Evolutionary conservation across 2,329 filamentous ascomycete species (phyloP).

Genomic region (Penicillium sp.): DNA sequence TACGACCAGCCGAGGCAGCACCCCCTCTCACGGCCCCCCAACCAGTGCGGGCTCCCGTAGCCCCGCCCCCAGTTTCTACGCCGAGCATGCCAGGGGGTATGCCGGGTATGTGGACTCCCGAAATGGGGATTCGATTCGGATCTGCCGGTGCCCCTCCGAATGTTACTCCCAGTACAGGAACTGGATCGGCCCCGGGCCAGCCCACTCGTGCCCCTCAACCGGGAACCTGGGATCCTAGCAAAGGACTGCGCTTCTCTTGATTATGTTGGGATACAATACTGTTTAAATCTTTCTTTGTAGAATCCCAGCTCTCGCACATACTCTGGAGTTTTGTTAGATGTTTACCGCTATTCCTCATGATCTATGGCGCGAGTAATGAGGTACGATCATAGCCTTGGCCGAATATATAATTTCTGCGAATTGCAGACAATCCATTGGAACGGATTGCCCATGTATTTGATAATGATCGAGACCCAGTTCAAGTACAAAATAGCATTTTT

Average conservation of each 20-base stretch:
- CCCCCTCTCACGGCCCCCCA: constrained; percentile 41
- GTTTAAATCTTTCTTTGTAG: neutral
- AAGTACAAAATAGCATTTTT: neutral
- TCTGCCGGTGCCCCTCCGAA: constrained; percentile 30
- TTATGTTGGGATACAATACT: neutral
- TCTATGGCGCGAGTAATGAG: neutral
- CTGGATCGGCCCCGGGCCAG: constrained; percentile 16
- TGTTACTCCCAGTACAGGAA: constrained; percentile 16
- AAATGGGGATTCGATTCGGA: constrained; percentile 71
- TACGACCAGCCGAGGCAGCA: constrained; percentile 26
- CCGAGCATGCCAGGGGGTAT: constrained; percentile 33
- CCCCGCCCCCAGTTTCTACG: constrained; percentile 48
- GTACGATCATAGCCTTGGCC: neutral
- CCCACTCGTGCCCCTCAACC: constrained; percentile 14
- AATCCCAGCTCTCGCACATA: neutral
- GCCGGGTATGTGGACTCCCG: constrained; percentile 64
- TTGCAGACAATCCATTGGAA: neutral
- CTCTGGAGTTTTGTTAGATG: neutral
- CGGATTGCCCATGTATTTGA: neutral
- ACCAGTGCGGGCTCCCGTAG: constrained; percentile 35
- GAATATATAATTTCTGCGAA: neutral
- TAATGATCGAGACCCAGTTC: neutral
- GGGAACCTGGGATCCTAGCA: constrained; percentile 52
- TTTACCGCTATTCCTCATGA: neutral
- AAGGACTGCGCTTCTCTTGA: constrained; percentile 49